Conservation (phyloP, 192 early-diverging fungal genomes). For the Irineochytrium annulatum region DNA sequence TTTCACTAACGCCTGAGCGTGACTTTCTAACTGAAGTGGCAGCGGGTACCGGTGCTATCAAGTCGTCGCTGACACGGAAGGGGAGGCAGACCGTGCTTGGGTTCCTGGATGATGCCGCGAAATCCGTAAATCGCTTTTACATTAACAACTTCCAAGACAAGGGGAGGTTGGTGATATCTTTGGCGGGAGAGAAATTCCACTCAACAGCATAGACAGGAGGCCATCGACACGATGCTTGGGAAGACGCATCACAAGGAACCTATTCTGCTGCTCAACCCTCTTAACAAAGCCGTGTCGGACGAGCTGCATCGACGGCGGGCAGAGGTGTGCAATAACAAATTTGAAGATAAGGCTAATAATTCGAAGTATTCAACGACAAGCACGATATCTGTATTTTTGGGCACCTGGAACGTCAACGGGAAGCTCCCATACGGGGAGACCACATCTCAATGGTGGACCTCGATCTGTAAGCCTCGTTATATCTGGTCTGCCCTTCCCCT, state of each 20-base stretch:
- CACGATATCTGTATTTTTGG: conserved; percentile 68
- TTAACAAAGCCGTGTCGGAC: conserved; percentile 31
- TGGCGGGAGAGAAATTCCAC: no score
- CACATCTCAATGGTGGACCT: conserved; percentile 62
- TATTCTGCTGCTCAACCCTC: conserved; percentile 35
- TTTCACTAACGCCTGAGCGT: no score
- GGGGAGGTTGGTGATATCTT: conserved; percentile 37
- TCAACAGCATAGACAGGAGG: conserved; percentile 85
- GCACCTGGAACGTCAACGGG: conserved; percentile 94
- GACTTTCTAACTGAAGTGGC: no score
- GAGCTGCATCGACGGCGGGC: conserved; percentile 17
- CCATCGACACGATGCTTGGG: conserved; percentile 84
- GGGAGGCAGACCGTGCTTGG: conserved; percentile 80
- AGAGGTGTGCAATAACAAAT: no score
- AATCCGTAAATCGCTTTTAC: conserved; percentile 87
- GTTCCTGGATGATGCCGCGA: conserved; percentile 87
- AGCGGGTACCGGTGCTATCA: conserved; percentile 94
- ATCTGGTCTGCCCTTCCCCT: conserved; percentile 2
- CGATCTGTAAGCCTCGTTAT: conserved; percentile 28
- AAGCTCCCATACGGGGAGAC: conserved; percentile 43
- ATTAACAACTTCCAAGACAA: conserved; percentile 97
- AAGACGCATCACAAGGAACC: conserved; percentile 23
- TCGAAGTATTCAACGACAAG: conserved; percentile 60
- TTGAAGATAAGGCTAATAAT: no score
- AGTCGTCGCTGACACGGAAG: conserved; percentile 81